These are phyloP conservation scores for Xylaria arbuscula DNA, from an alignment of 2,329 filamentous ascomycete genomes.

Conservation along the genomic window DNA sequence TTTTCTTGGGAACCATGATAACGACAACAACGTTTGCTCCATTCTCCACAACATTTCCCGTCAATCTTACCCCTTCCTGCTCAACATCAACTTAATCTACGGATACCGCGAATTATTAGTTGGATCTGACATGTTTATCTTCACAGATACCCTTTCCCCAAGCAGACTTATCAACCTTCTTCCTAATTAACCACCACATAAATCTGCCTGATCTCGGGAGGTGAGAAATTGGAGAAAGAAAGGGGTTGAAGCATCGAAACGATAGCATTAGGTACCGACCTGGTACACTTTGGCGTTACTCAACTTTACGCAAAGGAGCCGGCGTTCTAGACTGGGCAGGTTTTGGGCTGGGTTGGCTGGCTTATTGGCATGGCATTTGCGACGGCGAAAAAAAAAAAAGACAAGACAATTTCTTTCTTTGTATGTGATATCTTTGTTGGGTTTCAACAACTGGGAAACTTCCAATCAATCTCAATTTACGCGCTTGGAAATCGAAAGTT, in stretches of 20 bases:
- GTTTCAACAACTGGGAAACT: slow-evolving; percentile 45
- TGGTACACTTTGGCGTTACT: slow-evolving; percentile 51
- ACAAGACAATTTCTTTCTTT: slow-evolving; percentile 31
- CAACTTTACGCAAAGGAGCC: slow-evolving; percentile 51
- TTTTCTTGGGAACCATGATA: slow-evolving; percentile 15
- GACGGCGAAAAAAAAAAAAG: slow-evolving; percentile 35
- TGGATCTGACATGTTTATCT: slow-evolving; percentile 36
- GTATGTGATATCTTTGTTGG: slow-evolving; percentile 37
- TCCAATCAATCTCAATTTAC: slow-evolving; percentile 34
- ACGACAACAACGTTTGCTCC: not conserved
- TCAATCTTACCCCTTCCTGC: slow-evolving; percentile 25
- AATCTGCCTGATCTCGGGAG: slow-evolving; percentile 37
- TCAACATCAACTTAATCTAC: slow-evolving; percentile 3
- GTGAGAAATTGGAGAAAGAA: slow-evolving; percentile 29
- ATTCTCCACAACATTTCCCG: slow-evolving; percentile 14
- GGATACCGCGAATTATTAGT: slow-evolving; percentile 10
- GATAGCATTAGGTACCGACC: slow-evolving; percentile 42
- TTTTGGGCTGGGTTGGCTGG: slow-evolving; percentile 30
- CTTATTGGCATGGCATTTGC: slow-evolving; percentile 36
- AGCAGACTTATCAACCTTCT: slow-evolving; percentile 75
- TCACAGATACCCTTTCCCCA: slow-evolving; percentile 80
- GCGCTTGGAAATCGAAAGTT: slow-evolving; percentile 13
- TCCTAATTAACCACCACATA: slow-evolving; percentile 40
- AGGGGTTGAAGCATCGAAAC: slow-evolving; percentile 31
- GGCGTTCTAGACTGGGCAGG: slow-evolving; percentile 44